Percentiles rank a stretch among this genome's conserved stretches.
Evolutionary conservation across 164 flowering plant genomes (phyloP).

Genomic region (Annona cherimola): DNA sequence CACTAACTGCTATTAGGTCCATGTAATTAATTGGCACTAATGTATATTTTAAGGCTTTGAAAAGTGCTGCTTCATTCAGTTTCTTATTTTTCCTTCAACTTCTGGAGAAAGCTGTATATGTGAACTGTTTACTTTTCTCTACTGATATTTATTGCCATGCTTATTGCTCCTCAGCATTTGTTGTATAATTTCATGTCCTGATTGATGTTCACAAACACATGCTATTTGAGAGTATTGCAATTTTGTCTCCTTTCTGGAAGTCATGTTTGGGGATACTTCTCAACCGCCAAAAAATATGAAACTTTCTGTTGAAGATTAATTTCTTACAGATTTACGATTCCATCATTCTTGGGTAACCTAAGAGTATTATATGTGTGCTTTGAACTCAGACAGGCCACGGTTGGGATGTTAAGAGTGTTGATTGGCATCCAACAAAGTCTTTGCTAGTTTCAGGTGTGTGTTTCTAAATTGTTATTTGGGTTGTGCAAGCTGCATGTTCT

Average conservation of each 20-base stretch:
- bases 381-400: conserved; percentile 99
- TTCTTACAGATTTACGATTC: not conserved
- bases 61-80: not conserved
- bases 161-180: not conserved
- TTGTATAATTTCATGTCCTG: not conserved
- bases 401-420: conserved; percentile 99
- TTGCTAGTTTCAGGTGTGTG: conserved; percentile 77
- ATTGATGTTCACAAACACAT: not conserved
- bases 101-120: not conserved
- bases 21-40: not conserved
- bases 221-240: no score
- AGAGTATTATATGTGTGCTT: conserved; percentile 36
- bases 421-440: conserved; percentile 99
- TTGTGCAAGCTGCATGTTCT: not conserved
- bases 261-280: no score
- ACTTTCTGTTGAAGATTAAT: not conserved
- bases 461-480: not conserved
- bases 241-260: no score
- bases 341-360: conserved; percentile 30
- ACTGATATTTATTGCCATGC: not conserved
- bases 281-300: not conserved
- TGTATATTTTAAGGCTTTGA: not conserved
- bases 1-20: not conserved
- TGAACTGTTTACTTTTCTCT: not conserved
- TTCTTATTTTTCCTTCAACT: not conserved